Evolutionary conservation across 1,284 basidiomycete species (phyloP), one percentile per base, ranked within the genome.

Genomic region (Malassezia caprae): DNA sequence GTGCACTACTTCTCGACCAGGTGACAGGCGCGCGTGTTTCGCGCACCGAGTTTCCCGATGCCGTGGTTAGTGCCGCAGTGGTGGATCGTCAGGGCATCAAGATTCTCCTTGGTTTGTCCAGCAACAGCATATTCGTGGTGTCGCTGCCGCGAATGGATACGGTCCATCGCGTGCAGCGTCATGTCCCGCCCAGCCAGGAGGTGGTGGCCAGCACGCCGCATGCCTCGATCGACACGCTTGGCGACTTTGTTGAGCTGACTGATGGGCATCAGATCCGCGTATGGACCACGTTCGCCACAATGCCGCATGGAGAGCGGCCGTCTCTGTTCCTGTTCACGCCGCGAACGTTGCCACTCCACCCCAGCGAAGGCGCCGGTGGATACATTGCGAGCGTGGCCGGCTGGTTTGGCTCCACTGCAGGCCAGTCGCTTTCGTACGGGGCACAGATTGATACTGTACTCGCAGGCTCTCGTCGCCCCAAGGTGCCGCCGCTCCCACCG

Each of bases 161-260:
- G 2, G 58, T 65, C 15, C 41, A 58, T 27, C 63, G 70, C 6
- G 51, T 73, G 17, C 67, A 69, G 47, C 57, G 69, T 1, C 70
- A 72, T 48, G 56, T 63, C 34, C 59, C 62, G 4, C 55, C 58
- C 19, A 48, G 56, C 1, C 62, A 61, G 30, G 65, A 68, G 41
- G 35, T 45, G 6, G 48, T 50, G 6, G 24, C 52, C 10, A 28
- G 40, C 12, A 31, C 40, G 28, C 51, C 44, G 2, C 15, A 26
- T 15, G 50, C 66, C 48, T 61, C 53, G 11, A 52, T 71, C 31
- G 67, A 64, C 42, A 17, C 47, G 11, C 51, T 62, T 13, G 70
- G 70, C 40, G 65, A 68, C 55, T 65, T 71, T 47, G 37, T 71
- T 37, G 69, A 73, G 57, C 51, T 67, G 4, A 56, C 51, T 42